phyloP scores from a whole-genome alignment of 2,329 filamentous ascomycete species.

The Sarocladiaceae sp. region DNA sequence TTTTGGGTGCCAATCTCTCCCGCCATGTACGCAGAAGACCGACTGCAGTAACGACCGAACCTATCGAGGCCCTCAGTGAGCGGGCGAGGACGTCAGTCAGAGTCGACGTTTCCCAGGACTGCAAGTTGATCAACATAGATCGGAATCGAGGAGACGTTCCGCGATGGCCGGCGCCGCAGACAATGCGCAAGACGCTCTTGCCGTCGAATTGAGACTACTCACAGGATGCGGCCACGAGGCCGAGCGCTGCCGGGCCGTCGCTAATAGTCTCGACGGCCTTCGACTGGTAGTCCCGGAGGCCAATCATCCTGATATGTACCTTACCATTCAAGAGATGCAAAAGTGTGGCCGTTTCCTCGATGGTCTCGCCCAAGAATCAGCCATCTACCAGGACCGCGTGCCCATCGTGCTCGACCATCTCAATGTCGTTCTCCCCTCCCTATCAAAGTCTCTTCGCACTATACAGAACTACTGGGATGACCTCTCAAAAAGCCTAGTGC shows the following conservation, averaged over 20 bases:
- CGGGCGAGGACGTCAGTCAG: too few species aligned
- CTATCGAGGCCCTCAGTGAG: background rate
- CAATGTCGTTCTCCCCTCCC: slow-evolving; percentile 51
- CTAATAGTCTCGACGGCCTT: slow-evolving; percentile 44
- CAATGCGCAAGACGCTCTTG: slow-evolving; percentile 15
- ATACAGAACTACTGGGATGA: slow-evolving; percentile 50
- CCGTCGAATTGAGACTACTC: slow-evolving; percentile 36
- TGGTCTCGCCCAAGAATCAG: slow-evolving; percentile 50
- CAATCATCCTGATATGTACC: slow-evolving; percentile 42
- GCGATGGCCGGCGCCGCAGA: slow-evolving; percentile 20
- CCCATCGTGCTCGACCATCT: slow-evolving; percentile 51
- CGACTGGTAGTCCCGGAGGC: slow-evolving; percentile 38
- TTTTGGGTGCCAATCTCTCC: background rate
- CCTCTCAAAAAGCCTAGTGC: slow-evolving; percentile 38
- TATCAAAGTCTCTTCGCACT: slow-evolving; percentile 47
- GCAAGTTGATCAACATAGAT: too few species aligned
- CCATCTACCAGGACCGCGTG: slow-evolving; percentile 45
- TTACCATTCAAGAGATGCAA: slow-evolving; percentile 44
- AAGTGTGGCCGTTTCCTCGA: slow-evolving; percentile 42
- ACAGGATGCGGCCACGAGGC: slow-evolving; percentile 52
- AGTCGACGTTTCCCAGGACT: too few species aligned
- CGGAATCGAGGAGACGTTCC: slow-evolving; percentile 14
- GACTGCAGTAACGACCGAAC: background rate
- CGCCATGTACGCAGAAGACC: background rate
- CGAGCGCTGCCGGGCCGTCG: slow-evolving; percentile 44